Conservation (phyloP, 148 eudicot species). For the Talinum fruticosum region DNA sequence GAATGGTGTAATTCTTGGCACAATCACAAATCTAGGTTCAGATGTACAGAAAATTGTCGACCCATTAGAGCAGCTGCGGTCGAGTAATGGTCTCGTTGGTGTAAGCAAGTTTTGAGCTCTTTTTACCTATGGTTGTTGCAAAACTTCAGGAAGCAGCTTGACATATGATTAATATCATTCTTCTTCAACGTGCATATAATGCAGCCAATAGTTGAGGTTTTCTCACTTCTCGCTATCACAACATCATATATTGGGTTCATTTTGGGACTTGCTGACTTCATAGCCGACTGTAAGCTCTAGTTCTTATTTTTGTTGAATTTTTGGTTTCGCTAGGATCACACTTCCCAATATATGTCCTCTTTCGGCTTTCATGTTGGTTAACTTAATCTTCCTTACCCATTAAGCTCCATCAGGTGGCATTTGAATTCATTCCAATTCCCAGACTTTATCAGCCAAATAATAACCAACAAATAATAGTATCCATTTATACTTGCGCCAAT, state of each 20-base stretch:
- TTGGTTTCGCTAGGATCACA: background rate
- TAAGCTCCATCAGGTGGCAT: too few relatives aligned
- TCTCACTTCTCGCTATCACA: conserved; percentile 84
- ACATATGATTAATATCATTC: background rate
- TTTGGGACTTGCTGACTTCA: conserved; percentile 87
- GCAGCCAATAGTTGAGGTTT: conserved; percentile 86
- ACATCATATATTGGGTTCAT: conserved; percentile 93
- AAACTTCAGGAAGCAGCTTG: background rate
- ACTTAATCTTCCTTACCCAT: too few relatives aligned
- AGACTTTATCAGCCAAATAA: background rate
- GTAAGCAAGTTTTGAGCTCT: conserved; percentile 35
- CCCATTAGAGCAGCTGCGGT: conserved; percentile 66
- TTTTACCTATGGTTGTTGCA: background rate
- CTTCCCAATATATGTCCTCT: too few relatives aligned
- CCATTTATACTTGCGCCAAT: too few relatives aligned
- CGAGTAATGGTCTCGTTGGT: conserved; percentile 70
- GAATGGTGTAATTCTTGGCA: conserved; percentile 92
- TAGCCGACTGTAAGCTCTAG: conserved; percentile 71
- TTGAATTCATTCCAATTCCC: background rate
- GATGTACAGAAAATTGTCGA: conserved; percentile 52
- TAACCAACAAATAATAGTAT: too few relatives aligned
- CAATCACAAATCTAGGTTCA: conserved; percentile 41
- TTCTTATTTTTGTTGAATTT: background rate
- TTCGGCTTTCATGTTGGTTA: too few relatives aligned
- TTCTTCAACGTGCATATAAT: conserved; percentile 21